These are phyloP conservation scores for Sphaceloma murrayae DNA, from an alignment of 2,329 filamentous ascomycete species.

Conservation along the genomic window DNA sequence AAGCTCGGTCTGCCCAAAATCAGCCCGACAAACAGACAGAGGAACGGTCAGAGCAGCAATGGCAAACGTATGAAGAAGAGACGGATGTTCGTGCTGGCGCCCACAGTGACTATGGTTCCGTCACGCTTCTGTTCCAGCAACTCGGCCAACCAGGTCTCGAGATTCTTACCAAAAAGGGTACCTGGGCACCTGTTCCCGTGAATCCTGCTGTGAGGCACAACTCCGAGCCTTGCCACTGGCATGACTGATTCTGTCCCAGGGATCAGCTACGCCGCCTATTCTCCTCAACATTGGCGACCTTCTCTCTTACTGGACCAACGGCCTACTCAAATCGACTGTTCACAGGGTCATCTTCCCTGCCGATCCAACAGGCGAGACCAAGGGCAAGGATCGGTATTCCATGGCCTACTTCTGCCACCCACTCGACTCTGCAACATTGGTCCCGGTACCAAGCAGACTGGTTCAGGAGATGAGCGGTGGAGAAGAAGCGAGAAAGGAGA, in stretches of 20 bases:
- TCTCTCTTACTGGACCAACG: slow-evolving; percentile 81
- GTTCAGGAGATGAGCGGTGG: slow-evolving; percentile 35
- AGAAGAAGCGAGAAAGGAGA: slow-evolving; percentile 24
- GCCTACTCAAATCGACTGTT: slow-evolving; percentile 75
- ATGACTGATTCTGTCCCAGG: background rate
- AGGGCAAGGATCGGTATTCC: slow-evolving; percentile 45
- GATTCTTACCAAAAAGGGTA: slow-evolving; percentile 51
- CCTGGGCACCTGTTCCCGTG: slow-evolving; percentile 37
- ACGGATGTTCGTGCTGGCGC: slow-evolving; percentile 76
- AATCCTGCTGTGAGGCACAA: slow-evolving; percentile 26
- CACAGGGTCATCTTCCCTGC: slow-evolving; percentile 69
- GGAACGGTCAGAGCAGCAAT: slow-evolving; percentile 21
- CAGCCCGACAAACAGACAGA: slow-evolving; percentile 21
- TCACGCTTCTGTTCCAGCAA: slow-evolving; percentile 72
- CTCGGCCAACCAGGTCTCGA: slow-evolving; percentile 79
- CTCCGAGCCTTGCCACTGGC: background rate
- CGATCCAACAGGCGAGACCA: slow-evolving; percentile 22
- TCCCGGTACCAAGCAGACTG: slow-evolving; percentile 45
- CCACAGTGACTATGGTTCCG: slow-evolving; percentile 72
- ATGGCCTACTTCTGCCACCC: slow-evolving; percentile 57
- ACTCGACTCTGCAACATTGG: slow-evolving; percentile 44
- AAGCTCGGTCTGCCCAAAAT: slow-evolving; percentile 27
- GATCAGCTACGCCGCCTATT: slow-evolving; percentile 42
- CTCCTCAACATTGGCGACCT: slow-evolving; percentile 62
- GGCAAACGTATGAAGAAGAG: slow-evolving; percentile 27